These are phyloP conservation scores for Hypseocharis bilobata DNA, from an alignment of 441 rosid species.

Conservation along the genomic window DNA sequence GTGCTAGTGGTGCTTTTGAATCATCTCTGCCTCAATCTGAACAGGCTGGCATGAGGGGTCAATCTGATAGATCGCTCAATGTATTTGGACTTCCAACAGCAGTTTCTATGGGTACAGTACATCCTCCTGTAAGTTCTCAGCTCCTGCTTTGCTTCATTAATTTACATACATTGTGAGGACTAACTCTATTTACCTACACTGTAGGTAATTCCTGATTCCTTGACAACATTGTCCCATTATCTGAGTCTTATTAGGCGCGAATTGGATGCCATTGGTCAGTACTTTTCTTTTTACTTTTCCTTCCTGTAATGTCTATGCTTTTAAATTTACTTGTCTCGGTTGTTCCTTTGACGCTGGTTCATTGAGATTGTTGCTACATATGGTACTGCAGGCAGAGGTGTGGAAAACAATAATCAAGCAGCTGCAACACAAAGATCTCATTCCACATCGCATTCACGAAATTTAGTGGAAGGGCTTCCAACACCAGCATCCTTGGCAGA, in stretches of 20 bases:
- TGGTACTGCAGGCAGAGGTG: conserved; percentile 34
- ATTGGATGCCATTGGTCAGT: conserved; percentile 45
- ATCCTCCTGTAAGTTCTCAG: conserved; percentile 50
- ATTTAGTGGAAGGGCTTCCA: conserved; percentile 46
- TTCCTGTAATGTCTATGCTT: not conserved
- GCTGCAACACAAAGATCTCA: conserved; percentile 24
- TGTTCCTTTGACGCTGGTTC: conserved; percentile 8
- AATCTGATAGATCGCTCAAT: conserved; percentile 34
- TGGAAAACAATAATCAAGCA: conserved; percentile 30
- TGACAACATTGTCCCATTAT: conserved; percentile 58
- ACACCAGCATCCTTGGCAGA: conserved; percentile 63
- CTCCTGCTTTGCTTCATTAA: conserved; percentile 4
- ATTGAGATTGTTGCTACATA: conserved; percentile 20
- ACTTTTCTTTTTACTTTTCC: not conserved
- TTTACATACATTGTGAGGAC: not conserved
- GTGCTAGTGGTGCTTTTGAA: conserved; percentile 25
- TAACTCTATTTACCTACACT: conserved; percentile 17
- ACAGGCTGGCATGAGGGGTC: conserved; percentile 35
- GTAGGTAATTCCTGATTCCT: conserved; percentile 59
- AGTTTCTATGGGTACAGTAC: conserved; percentile 40
- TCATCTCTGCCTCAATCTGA: conserved; percentile 33
- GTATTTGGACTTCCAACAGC: conserved; percentile 52
- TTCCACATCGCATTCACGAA: conserved; percentile 26
- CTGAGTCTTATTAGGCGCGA: conserved; percentile 40
- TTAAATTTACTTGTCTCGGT: conserved; percentile 5